Percentiles rank a stretch among this genome's conserved stretches.
Conservation (phyloP, 352 stramenopile species). For the Saprolegnia diclina region DNA sequence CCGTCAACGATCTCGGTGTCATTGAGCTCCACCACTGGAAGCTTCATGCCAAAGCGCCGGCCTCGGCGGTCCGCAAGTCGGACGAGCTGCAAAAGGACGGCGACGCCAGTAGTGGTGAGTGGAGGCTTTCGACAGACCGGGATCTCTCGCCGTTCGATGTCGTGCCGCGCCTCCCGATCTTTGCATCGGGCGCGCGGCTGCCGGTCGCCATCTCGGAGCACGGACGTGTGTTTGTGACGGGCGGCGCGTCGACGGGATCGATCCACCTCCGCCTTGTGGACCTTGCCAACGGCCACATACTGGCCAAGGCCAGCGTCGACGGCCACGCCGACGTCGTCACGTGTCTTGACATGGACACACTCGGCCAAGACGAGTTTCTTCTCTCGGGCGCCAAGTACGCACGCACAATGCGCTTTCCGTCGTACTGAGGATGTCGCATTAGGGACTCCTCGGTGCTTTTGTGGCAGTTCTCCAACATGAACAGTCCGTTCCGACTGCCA, state of each 20-base stretch:
- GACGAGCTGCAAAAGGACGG: slow-evolving; percentile 19
- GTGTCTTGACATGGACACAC: slow-evolving; percentile 62
- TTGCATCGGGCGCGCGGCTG: slow-evolving; percentile 30
- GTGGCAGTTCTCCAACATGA: slow-evolving; percentile 67
- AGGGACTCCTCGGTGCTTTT: slow-evolving; percentile 38
- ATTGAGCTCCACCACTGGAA: slow-evolving; percentile 86
- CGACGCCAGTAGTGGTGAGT: slow-evolving; percentile 27
- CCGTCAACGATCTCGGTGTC: slow-evolving; percentile 75
- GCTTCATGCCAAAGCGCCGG: slow-evolving; percentile 47
- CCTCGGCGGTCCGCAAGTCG: slow-evolving; percentile 21
- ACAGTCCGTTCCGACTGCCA: slow-evolving; percentile 66
- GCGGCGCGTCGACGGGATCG: slow-evolving; percentile 62
- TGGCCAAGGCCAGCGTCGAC: slow-evolving; percentile 75
- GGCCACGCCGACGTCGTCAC: slow-evolving; percentile 65
- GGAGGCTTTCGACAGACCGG: slow-evolving; percentile 58
- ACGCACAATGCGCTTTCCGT: slow-evolving; percentile 22
- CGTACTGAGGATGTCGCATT: not conserved
- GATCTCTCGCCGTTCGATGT: slow-evolving; percentile 77
- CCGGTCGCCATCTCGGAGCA: slow-evolving; percentile 63
- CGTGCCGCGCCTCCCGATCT: slow-evolving; percentile 71
- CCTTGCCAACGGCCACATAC: slow-evolving; percentile 71
- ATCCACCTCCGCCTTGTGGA: slow-evolving; percentile 73
- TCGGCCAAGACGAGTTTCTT: slow-evolving; percentile 68
- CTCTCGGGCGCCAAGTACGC: slow-evolving; percentile 66
- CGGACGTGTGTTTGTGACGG: slow-evolving; percentile 64